Evolutionary conservation across 352 stramenopile species (phyloP), one percentile per base, ranked within the genome.

Genomic region (Pythium aquatile): DNA sequence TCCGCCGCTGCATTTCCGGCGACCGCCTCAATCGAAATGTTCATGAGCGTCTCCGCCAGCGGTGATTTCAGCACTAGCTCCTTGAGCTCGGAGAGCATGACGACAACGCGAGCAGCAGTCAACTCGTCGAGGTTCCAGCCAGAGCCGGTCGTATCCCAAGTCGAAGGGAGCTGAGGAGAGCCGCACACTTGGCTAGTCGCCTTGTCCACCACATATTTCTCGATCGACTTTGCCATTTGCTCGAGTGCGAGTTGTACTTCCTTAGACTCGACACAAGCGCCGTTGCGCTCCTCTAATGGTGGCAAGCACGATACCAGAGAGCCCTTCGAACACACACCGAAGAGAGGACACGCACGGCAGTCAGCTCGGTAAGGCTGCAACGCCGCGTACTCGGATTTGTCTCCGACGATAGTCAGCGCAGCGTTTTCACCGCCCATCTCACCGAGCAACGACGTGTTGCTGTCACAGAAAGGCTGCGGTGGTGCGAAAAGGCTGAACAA

Each of bases 311-410:
- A 77, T 16, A 79, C 69, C 2, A 89, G 57, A 5, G 70, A 61
- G 10, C 82, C 80, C 56, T 81, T 75, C 1, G 76, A 63, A 54
- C 82, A 91, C 35, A 82, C 81, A 5, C 77, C 82, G 65, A 81
- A 88, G 53, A 88, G 39, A 0, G 82, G 82, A 42, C 82, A 91
- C 16, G 69, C 69, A n/a, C 78, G 82, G 35, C 82, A 91, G 29
- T 68, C 60, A 2, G 35, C 61, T 32, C 77, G 74, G 63, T 85
- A 89, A 3, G 70, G 75, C 44, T 88, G 74, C 29, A 91, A 57
- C 5, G 78, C 79, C 5, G 73, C 78, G 2, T 73, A 72, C 35
- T 86, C 74, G 37, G 81, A 81, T 2, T 62, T 64, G n/a, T 74
- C 46, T 10, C 70, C 52, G 9, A 46, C 63, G 14, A 75, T 29